Percentiles rank a stretch among this genome's conserved stretches.
These are phyloP conservation scores for Vaccinium darrowii DNA, from an alignment of 148 eudicot genomes.

Conservation along the genomic window DNA sequence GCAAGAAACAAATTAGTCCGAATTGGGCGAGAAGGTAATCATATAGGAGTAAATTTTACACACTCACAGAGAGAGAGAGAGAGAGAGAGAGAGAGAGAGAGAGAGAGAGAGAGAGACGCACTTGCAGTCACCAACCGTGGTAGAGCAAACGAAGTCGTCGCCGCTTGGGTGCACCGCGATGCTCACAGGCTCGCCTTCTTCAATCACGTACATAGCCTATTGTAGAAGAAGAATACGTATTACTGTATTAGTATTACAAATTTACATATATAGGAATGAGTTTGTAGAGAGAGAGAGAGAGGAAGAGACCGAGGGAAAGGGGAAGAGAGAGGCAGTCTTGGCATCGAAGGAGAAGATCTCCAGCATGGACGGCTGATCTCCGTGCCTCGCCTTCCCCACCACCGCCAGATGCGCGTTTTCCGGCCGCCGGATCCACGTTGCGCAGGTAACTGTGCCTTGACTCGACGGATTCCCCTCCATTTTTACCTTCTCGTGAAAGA, in stretches of 20 bases:
- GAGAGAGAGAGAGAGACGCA: slow-evolving; percentile 15
- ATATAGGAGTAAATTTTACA: neutral
- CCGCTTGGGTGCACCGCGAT: slow-evolving; percentile 85
- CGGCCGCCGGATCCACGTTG: slow-evolving; percentile 83
- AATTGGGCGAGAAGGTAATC: neutral
- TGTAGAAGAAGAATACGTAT: neutral
- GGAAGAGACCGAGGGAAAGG: slow-evolving; percentile 68
- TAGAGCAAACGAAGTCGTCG: slow-evolving; percentile 79
- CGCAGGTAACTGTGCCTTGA: slow-evolving; percentile 56
- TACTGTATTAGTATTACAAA: neutral
- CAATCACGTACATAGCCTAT: slow-evolving; percentile 57
- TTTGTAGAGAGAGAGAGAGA: neutral
- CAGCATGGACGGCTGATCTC: slow-evolving; percentile 42
- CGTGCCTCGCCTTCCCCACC: slow-evolving; percentile 46
- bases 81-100: neutral
- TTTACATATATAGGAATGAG: neutral
- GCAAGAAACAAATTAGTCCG: neutral
- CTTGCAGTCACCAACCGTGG: slow-evolving; percentile 76
- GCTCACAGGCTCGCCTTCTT: slow-evolving; percentile 61
- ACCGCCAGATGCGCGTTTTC: slow-evolving; percentile 73
- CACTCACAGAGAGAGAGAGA: neutral
- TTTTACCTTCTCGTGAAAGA: neutral
- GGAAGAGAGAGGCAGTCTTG: slow-evolving; percentile 50
- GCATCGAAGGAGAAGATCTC: slow-evolving; percentile 68
- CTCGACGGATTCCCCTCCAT: slow-evolving; percentile 34